These are phyloP conservation scores for Extremus antarcticus DNA, from an alignment of 495 filamentous ascomycete species.

Conservation along the genomic window DNA sequence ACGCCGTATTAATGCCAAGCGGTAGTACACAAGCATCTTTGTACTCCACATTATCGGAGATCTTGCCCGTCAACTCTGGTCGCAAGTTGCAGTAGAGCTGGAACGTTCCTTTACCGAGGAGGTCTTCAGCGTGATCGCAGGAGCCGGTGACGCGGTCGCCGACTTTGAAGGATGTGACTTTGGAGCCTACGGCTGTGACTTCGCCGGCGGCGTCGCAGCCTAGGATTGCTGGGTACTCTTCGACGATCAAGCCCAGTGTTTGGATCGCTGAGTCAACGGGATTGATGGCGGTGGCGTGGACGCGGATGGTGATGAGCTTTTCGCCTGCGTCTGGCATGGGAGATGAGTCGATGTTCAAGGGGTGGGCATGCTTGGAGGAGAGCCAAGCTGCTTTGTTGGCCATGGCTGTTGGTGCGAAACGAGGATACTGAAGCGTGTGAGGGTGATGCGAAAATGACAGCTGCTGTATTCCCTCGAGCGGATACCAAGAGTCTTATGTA, in stretches of 20 bases:
- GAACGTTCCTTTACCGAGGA: slow-evolving; percentile 7
- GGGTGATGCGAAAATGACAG: too few species aligned
- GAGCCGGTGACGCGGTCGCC: slow-evolving; percentile 37
- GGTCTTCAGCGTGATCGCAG: background rate
- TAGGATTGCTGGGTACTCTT: slow-evolving; percentile 39
- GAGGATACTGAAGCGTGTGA: too few species aligned
- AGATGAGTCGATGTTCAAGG: slow-evolving; percentile 28
- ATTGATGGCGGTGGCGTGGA: slow-evolving; percentile 34
- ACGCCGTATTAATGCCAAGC: slow-evolving; percentile 14
- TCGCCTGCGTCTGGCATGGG: slow-evolving; percentile 25
- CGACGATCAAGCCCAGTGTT: slow-evolving; percentile 19
- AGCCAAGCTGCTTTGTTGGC: slow-evolving; percentile 12
- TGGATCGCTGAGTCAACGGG: slow-evolving; percentile 41
- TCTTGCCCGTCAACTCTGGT: slow-evolving; percentile 1
- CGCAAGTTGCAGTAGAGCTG: slow-evolving; percentile 15
- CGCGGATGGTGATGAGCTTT: slow-evolving; percentile 32
- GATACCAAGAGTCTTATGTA: too few species aligned
- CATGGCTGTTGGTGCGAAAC: background rate
- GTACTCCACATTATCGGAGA: slow-evolving; percentile 17
- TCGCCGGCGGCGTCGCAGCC: slow-evolving; percentile 47
- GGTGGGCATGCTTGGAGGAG: slow-evolving; percentile 5
- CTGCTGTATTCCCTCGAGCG: too few species aligned
- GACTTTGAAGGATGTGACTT: slow-evolving; percentile 34
- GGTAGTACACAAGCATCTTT: slow-evolving; percentile 18
- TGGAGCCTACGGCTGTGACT: slow-evolving; percentile 37